Conservation (phyloP, 2,329 filamentous ascomycete genomes). For the Penicillium brasilianum region DNA sequence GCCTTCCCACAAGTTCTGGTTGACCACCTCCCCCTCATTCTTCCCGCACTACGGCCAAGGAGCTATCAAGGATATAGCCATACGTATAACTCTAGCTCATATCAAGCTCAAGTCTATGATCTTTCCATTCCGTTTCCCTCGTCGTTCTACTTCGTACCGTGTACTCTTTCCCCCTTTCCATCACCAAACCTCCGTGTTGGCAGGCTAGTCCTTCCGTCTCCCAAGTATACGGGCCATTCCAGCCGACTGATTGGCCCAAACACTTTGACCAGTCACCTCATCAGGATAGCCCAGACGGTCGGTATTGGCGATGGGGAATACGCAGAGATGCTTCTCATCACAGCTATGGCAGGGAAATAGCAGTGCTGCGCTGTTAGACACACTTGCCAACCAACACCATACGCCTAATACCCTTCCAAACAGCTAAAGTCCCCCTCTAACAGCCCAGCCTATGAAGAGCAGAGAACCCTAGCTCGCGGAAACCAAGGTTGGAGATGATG, state of each 20-base stretch:
- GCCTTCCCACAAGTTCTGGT: too few species aligned
- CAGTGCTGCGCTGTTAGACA: background rate
- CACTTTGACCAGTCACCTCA: constrained; percentile 4
- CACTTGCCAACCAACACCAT: background rate
- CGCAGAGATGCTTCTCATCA: background rate
- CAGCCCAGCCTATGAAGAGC: too few species aligned
- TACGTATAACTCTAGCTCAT: too few species aligned
- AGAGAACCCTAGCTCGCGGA: constrained; percentile 16
- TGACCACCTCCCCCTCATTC: too few species aligned
- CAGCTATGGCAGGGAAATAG: background rate
- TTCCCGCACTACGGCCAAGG: too few species aligned
- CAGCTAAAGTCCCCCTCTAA: background rate
- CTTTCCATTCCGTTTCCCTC: background rate
- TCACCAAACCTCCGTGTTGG: background rate
- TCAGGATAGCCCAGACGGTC: background rate
- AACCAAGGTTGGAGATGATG: constrained; percentile 26
- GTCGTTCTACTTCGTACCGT: background rate
- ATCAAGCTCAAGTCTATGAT: background rate
- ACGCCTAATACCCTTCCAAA: background rate
- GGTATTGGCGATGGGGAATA: background rate
- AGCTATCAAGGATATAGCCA: background rate
- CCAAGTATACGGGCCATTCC: background rate
- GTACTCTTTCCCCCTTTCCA: background rate
- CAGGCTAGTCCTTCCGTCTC: background rate
- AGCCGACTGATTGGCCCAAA: background rate